Conservation (phyloP, 768 basidiomycete genomes). For the Phaeotremella skinneri region DNA sequence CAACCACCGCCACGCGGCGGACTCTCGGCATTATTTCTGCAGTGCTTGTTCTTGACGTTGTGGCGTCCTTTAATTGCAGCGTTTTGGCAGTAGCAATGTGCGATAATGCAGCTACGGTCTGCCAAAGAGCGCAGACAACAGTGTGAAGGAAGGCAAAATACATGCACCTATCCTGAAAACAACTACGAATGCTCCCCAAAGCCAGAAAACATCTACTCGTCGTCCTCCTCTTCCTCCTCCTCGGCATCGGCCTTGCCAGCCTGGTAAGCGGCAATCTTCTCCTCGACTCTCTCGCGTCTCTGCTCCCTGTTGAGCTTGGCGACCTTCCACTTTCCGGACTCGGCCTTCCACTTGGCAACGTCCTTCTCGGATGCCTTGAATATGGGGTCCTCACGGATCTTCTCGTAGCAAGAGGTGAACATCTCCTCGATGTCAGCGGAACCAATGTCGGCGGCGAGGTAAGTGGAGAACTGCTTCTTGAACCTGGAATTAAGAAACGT, state of each 20-base stretch:
- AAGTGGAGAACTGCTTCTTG: slow-evolving; percentile 94
- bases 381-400: slow-evolving; percentile 89
- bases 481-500: slow-evolving; percentile 58
- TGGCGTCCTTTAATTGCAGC: too few relatives aligned
- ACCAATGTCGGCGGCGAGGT: slow-evolving; percentile 91
- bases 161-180: neutral
- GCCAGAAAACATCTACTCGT: slow-evolving; percentile 15
- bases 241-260: slow-evolving; percentile 53
- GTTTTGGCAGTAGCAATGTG: too few relatives aligned
- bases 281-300: slow-evolving; percentile 74
- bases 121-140: too few relatives aligned
- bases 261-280: slow-evolving; percentile 88
- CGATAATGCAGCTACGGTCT: too few relatives aligned
- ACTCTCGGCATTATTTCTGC: neutral
- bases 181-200: neutral
- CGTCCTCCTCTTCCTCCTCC: slow-evolving; percentile 42
- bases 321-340: slow-evolving; percentile 68
- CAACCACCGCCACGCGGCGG: neutral
- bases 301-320: slow-evolving; percentile 70
- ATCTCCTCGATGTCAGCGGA: slow-evolving; percentile 98
- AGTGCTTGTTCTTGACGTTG: too few relatives aligned
- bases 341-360: slow-evolving; percentile 81
- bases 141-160: too few relatives aligned
- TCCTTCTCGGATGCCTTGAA: slow-evolving; percentile 88
- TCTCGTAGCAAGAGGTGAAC: slow-evolving; percentile 85